These are phyloP conservation scores for Venturia aucupariae DNA, from an alignment of 2,329 filamentous ascomycete genomes.

Conservation along the genomic window DNA sequence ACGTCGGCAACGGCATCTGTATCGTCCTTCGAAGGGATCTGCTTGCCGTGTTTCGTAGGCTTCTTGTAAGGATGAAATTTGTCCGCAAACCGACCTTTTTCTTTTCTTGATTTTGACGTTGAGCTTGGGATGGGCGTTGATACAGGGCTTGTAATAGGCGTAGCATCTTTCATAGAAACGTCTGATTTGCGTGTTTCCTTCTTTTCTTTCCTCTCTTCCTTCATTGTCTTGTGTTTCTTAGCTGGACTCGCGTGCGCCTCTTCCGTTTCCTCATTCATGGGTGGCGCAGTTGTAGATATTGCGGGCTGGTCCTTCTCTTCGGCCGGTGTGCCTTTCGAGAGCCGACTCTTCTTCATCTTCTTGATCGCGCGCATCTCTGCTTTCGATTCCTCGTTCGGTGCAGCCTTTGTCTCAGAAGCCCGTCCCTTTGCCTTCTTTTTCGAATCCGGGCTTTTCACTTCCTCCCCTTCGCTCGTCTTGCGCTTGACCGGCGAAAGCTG, in stretches of 20 bases:
- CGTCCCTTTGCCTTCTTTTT: neutral
- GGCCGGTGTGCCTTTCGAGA: neutral
- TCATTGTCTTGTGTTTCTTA: neutral
- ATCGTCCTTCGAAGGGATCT: neutral
- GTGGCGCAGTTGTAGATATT: neutral
- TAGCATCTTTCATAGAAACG: slow-evolving; percentile 2
- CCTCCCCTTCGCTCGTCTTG: neutral
- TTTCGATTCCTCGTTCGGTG: neutral
- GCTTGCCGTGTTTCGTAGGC: neutral
- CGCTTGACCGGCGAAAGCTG: neutral
- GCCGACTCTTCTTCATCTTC: neutral
- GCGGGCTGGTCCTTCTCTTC: neutral
- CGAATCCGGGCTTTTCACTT: neutral
- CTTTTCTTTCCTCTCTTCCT: neutral
- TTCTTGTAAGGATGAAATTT: slow-evolving; percentile 1
- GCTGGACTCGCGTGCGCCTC: neutral
- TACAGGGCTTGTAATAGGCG: neutral
- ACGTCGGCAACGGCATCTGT: neutral
- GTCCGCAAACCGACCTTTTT: neutral
- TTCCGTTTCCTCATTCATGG: neutral
- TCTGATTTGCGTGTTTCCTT: neutral
- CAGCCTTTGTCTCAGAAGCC: neutral
- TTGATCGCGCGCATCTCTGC: neutral
- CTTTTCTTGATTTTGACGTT: neutral
- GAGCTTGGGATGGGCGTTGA: neutral